These are phyloP conservation scores for Curvularia lunata DNA, from an alignment of 2,329 filamentous ascomycete species.

Conservation along the genomic window DNA sequence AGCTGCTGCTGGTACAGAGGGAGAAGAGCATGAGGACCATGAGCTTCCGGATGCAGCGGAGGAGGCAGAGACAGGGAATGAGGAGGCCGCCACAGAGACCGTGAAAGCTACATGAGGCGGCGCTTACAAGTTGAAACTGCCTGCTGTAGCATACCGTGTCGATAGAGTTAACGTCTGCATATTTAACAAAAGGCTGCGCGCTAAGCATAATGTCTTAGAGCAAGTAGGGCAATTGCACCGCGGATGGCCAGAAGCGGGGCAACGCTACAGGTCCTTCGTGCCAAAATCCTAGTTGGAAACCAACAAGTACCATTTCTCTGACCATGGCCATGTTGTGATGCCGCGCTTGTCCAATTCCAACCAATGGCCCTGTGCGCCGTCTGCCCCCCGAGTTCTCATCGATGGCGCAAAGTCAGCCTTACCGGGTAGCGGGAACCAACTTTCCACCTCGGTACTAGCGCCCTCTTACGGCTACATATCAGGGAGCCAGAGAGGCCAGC, in stretches of 20 bases:
- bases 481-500: constrained; percentile 19
- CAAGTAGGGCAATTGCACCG: not conserved
- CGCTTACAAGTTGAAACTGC: not conserved
- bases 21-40: constrained; percentile 5
- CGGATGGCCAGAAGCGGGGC: too few relatives aligned
- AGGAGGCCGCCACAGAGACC: constrained; percentile 2
- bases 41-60: constrained; percentile 14
- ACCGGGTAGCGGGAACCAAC: constrained; percentile 38
- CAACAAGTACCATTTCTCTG: too few relatives aligned
- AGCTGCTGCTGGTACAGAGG: constrained; percentile 14
- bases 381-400: not conserved
- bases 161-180: not conserved
- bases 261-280: not conserved
- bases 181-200: not conserved
- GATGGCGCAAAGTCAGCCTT: constrained; percentile 14
- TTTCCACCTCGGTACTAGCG: constrained; percentile 36
- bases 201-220: not conserved
- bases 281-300: not conserved
- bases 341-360: not conserved
- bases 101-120: constrained; percentile 1
- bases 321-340: not conserved
- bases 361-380: not conserved
- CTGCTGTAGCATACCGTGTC: not conserved
- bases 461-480: constrained; percentile 15
- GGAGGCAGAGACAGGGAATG: constrained; percentile 6